Conservation (phyloP, 2,329 filamentous ascomycete genomes). For the Monosporascus sp. region DNA sequence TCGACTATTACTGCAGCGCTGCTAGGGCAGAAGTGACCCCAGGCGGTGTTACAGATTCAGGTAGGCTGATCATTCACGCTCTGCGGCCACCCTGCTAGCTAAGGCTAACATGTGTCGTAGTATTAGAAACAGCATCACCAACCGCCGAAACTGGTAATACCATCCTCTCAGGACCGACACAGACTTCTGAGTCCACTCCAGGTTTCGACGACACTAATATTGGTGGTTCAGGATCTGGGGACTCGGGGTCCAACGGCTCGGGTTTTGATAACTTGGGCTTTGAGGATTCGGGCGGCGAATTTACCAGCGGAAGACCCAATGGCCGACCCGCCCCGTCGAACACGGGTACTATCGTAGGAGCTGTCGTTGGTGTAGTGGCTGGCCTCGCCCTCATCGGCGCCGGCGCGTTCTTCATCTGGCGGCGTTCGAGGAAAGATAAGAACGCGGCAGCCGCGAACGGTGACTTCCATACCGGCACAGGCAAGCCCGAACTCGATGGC, state of each 20-base stretch:
- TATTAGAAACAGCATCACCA: slow-evolving; percentile 21
- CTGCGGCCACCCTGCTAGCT: slow-evolving; percentile 5
- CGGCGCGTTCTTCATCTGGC: slow-evolving; percentile 31
- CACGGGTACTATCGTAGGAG: slow-evolving; percentile 23
- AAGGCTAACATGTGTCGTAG: slow-evolving; percentile 14
- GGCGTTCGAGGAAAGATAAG: slow-evolving; percentile 11
- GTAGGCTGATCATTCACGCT: slow-evolving; percentile 6
- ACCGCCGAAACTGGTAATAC: slow-evolving; percentile 9
- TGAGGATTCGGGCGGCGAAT: slow-evolving; percentile 24
- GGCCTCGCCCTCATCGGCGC: slow-evolving; percentile 26
- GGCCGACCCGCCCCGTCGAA: slow-evolving; percentile 20
- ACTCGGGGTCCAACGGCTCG: slow-evolving; percentile 27
- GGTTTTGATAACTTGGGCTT: slow-evolving; percentile 19
- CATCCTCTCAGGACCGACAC: slow-evolving; percentile 7
- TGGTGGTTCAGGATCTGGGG: not conserved
- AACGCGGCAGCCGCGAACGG: not conserved
- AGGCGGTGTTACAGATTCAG: slow-evolving; percentile 36
- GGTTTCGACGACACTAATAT: not conserved
- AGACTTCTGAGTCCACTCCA: slow-evolving; percentile 1
- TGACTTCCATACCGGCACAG: not conserved
- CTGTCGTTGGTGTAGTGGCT: slow-evolving; percentile 27
- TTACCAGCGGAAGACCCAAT: slow-evolving; percentile 27
- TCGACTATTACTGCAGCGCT: slow-evolving; percentile 45
- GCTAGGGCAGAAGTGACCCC: slow-evolving; percentile 36
- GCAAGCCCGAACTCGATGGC: slow-evolving; percentile 23